These are phyloP conservation scores for Avena atlantica DNA, from an alignment of 176 grass and related monocot species.

Conservation along the genomic window DNA sequence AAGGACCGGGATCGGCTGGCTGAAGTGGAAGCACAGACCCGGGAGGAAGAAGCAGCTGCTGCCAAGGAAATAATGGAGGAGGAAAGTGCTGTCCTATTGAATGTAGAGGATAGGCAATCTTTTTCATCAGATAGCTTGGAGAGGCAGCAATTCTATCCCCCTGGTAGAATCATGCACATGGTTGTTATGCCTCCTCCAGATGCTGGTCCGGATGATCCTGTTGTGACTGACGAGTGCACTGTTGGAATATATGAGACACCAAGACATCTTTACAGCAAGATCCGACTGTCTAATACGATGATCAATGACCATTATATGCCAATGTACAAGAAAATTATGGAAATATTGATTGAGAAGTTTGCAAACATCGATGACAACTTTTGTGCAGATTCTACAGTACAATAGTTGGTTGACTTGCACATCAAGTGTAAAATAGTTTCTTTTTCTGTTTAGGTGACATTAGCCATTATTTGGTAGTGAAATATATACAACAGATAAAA, in stretches of 20 bases:
- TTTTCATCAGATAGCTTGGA: conserved; percentile 60
- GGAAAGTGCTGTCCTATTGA: conserved; percentile 56
- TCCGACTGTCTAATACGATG: conserved; percentile 89
- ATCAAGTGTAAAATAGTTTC: conserved; percentile 47
- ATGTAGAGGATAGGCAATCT: conserved; percentile 60
- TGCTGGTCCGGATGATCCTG: conserved; percentile 44
- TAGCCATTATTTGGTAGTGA: conserved; percentile 38
- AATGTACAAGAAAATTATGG: conserved; percentile 98
- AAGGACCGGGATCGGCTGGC: conserved; percentile 68
- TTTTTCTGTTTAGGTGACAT: conserved; percentile 7
- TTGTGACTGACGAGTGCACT: conserved; percentile 54
- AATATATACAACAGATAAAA: conserved; percentile 31
- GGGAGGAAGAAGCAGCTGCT: conserved; percentile 64
- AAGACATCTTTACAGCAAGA: conserved; percentile 87
- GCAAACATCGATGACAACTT: conserved; percentile 65
- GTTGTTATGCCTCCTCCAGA: conserved; percentile 66
- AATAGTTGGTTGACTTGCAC: conserved; percentile 44
- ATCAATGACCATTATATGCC: conserved; percentile 99
- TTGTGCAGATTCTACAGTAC: conserved; percentile 58
- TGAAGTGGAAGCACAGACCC: conserved; percentile 58
- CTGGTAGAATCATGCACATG: conserved; percentile 97
- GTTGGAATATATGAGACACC: conserved; percentile 85
- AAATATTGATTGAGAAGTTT: conserved; percentile 91
- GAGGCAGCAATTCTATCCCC: conserved; percentile 89
- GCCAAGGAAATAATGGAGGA: conserved; percentile 69